phyloP scores from a whole-genome alignment of 1,284 basidiomycete species.

The Grifola frondosa region DNA sequence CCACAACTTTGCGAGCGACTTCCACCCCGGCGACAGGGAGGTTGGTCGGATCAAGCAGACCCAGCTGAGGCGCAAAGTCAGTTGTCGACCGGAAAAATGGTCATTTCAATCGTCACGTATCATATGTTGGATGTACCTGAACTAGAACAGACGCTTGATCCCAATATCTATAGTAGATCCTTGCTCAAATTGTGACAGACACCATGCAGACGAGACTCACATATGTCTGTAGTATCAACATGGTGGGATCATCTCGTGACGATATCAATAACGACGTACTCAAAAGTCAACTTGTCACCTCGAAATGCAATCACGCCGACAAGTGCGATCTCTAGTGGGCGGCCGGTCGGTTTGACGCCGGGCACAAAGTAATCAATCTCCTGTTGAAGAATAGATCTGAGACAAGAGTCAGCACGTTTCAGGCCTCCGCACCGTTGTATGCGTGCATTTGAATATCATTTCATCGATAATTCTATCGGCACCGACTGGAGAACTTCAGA shows the following conservation, averaged over 20 bases:
- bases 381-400: slow-evolving; percentile 19
- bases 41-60: slow-evolving; percentile 32
- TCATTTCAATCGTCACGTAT: neutral
- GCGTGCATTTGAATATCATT: slow-evolving; percentile 47
- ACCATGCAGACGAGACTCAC: slow-evolving; percentile 21
- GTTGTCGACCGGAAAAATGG: neutral
- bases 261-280: slow-evolving; percentile 37
- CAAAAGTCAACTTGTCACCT: slow-evolving; percentile 52
- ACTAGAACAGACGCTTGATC: slow-evolving; percentile 48
- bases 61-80: slow-evolving; percentile 34
- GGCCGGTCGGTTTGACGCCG: slow-evolving; percentile 47
- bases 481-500: slow-evolving; percentile 33
- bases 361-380: slow-evolving; percentile 53
- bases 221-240: slow-evolving; percentile 24
- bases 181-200: neutral
- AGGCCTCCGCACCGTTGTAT: slow-evolving; percentile 39
- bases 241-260: too few species aligned
- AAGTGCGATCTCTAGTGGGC: slow-evolving; percentile 44
- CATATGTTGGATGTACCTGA: slow-evolving; percentile 27
- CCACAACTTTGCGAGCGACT: slow-evolving; percentile 40
- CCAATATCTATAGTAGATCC: slow-evolving; percentile 39
- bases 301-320: slow-evolving; percentile 52
- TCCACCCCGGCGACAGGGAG: slow-evolving; percentile 43
- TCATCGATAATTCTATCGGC: slow-evolving; percentile 47
- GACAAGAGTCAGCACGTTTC: neutral